Percentiles rank a stretch among this genome's conserved stretches.
phyloP scores from a whole-genome alignment of 2,329 filamentous ascomycete genomes.

The Venturiaceae sp. region DNA sequence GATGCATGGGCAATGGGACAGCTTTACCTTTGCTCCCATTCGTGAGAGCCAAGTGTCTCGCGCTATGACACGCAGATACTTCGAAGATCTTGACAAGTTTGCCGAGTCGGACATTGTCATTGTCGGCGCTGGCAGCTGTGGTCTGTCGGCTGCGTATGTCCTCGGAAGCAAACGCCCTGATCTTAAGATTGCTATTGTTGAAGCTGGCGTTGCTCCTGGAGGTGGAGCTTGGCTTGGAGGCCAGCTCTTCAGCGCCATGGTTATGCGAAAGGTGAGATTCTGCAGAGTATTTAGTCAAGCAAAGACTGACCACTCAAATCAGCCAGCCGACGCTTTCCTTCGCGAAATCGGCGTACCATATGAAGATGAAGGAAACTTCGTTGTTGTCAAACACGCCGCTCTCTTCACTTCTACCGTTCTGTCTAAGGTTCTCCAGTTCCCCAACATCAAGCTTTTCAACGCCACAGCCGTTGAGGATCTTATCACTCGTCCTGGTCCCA shows the following conservation, averaged over 20 bases:
- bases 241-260: constrained; percentile 91
- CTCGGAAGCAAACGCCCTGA: constrained; percentile 77
- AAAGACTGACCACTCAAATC: neutral
- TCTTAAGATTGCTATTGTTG: constrained; percentile 83
- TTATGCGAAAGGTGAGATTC: constrained; percentile 60
- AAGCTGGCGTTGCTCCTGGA: constrained; percentile 74
- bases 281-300: too few species aligned
- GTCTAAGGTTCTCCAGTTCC: constrained; percentile 71
- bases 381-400: constrained; percentile 49
- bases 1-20: constrained; percentile 56
- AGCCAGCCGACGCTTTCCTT: constrained; percentile 75
- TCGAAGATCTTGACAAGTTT: constrained; percentile 76
- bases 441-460: constrained; percentile 95
- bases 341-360: constrained; percentile 68
- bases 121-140: constrained; percentile 81
- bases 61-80: constrained; percentile 91
- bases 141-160: constrained; percentile 74
- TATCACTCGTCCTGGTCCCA: constrained; percentile 61
- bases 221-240: constrained; percentile 90
- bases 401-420: constrained; percentile 85
- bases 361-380: constrained; percentile 80
- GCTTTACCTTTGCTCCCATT: constrained; percentile 75
- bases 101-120: constrained; percentile 93
- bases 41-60: constrained; percentile 87
- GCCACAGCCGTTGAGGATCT: constrained; percentile 87